Evolutionary conservation across 2,329 filamentous ascomycete species (phyloP).

Genomic region (Ophiostoma novo-ulmi): DNA sequence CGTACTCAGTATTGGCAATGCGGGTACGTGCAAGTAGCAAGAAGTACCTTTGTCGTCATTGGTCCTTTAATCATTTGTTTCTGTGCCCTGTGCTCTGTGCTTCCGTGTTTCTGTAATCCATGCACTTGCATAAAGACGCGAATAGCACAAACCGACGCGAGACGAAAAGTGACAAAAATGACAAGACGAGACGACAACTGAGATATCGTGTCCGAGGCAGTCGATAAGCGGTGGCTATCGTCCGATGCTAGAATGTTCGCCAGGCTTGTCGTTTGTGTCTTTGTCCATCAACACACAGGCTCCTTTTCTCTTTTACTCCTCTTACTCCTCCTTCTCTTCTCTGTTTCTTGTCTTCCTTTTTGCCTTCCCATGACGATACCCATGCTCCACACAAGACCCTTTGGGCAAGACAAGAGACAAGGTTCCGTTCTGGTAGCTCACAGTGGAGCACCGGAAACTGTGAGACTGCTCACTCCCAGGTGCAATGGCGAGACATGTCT

Average conservation of each 20-base stretch:
- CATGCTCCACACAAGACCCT: background rate
- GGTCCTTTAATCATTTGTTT: background rate
- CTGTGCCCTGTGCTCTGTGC: background rate
- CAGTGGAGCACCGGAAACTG: background rate
- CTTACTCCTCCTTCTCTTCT: background rate
- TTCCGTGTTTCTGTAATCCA: conserved; percentile 6
- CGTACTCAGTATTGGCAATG: background rate
- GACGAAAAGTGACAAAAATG: background rate
- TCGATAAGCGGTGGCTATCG: background rate
- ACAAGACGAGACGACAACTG: background rate
- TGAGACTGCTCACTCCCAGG: background rate
- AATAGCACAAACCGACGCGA: background rate
- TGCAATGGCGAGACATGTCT: conserved; percentile 5
- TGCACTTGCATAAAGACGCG: conserved; percentile 8
- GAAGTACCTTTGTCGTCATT: background rate
- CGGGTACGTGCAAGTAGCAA: background rate
- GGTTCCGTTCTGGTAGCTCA: background rate
- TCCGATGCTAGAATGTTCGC: background rate
- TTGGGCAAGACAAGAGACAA: conserved; percentile 1
- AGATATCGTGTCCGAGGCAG: background rate
- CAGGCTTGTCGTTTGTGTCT: background rate
- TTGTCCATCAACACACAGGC: background rate
- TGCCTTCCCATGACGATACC: background rate
- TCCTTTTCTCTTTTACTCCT: background rate
- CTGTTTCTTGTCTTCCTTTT: background rate